A percentile compares a stretch with the other conserved stretches of the same genome.
phyloP scores from a whole-genome alignment of 2,329 filamentous ascomycete species.

The Fusarium pininemorale region DNA sequence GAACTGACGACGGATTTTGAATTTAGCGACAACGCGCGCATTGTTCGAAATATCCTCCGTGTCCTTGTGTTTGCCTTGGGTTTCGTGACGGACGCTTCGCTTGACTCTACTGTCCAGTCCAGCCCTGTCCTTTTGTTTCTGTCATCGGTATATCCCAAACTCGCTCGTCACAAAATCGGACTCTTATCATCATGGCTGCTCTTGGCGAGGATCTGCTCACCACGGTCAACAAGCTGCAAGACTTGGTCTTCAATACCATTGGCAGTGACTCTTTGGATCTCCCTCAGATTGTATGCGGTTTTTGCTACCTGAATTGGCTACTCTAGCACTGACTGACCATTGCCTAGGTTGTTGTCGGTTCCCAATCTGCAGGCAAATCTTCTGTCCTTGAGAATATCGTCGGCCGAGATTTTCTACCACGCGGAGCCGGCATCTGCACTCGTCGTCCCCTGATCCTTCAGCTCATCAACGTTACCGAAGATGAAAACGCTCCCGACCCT shows the following conservation, averaged over 20 bases:
- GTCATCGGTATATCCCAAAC: slow-evolving; percentile 13
- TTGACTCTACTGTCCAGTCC: slow-evolving; percentile 19
- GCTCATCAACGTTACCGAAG: slow-evolving; percentile 93
- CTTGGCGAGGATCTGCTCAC: slow-evolving; percentile 94
- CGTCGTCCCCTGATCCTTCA: slow-evolving; percentile 94
- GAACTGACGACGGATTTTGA: slow-evolving; percentile 39
- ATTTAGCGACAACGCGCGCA: slow-evolving; percentile 43
- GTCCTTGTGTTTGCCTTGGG: slow-evolving; percentile 21
- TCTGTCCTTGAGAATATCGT: slow-evolving; percentile 99
- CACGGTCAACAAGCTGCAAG: slow-evolving; percentile 98
- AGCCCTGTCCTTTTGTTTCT: slow-evolving; percentile 18
- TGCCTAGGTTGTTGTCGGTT: slow-evolving; percentile 91
- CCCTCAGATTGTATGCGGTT: slow-evolving; percentile 87
- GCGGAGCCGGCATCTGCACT: slow-evolving; percentile 96
- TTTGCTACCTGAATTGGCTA: slow-evolving; percentile 20
- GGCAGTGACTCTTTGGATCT: slow-evolving; percentile 97
- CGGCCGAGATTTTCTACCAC: slow-evolving; percentile 93
- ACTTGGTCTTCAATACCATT: slow-evolving; percentile 99
- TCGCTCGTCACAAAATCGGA: slow-evolving; percentile 23
- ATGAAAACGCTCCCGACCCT: slow-evolving; percentile 73
- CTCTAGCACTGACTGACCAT: slow-evolving; percentile 25
- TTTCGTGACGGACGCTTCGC: slow-evolving; percentile 33
- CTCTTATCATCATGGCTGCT: slow-evolving; percentile 75
- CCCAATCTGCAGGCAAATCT: slow-evolving; percentile 97
- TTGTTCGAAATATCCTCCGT: slow-evolving; percentile 32